Percentiles rank a stretch among this genome's conserved stretches.
Evolutionary conservation across 306 rosid species (phyloP).

Genomic region (Dalbergia oliveri): DNA sequence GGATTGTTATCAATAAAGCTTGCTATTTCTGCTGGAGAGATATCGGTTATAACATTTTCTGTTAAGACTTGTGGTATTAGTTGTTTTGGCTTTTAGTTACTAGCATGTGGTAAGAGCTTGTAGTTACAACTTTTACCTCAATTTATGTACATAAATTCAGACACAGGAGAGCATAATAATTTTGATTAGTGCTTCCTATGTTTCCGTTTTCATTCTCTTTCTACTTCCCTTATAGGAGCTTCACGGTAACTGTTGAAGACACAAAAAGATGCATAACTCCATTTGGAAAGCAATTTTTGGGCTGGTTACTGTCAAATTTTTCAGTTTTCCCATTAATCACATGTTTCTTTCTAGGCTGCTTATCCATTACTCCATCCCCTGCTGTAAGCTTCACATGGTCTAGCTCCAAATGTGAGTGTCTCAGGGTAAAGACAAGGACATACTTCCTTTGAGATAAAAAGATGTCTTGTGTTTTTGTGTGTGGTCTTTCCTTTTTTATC

Average conservation of each 20-base stretch:
- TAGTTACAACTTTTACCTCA: not conserved
- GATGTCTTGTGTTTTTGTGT: too few relatives aligned
- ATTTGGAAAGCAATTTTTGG: not conserved
- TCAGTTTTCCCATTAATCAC: too few relatives aligned
- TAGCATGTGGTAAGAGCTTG: constrained; percentile 4
- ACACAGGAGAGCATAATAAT: not conserved
- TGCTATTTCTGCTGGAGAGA: too few relatives aligned
- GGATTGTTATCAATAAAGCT: too few relatives aligned
- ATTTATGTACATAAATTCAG: constrained; percentile 11
- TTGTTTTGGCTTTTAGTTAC: constrained; percentile 3
- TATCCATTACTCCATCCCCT: too few relatives aligned
- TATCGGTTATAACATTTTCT: not conserved
- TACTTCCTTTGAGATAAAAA: too few relatives aligned
- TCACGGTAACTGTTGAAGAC: not conserved
- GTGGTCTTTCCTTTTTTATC: too few relatives aligned
- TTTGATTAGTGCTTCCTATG: not conserved
- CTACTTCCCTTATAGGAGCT: not conserved
- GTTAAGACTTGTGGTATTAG: not conserved
- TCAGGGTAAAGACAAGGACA: too few relatives aligned
- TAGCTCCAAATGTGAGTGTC: too few relatives aligned
- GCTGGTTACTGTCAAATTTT: not conserved
- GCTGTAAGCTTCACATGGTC: too few relatives aligned
- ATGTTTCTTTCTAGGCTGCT: too few relatives aligned
- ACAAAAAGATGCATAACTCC: not conserved
- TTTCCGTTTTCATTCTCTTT: not conserved